Evolutionary conservation across 257 asterid species (phyloP).

Genomic region (Solanum ahanhuiri): DNA sequence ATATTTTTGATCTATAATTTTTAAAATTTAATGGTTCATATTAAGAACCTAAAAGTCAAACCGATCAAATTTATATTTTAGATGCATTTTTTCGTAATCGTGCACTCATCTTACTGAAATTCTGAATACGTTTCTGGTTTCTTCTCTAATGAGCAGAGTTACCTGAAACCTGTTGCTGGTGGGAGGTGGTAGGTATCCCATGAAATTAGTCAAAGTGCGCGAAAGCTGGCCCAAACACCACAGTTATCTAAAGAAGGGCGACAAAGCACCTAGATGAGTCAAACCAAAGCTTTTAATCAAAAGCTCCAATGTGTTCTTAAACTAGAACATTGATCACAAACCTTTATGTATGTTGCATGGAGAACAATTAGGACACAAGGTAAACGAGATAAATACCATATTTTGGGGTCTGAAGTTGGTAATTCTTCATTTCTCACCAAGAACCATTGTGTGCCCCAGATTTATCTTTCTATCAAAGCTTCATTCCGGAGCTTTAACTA

Average conservation of each 20-base stretch:
- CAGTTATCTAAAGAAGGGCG: background rate
- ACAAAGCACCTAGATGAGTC: background rate
- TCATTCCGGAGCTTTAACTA: background rate
- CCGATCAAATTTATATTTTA: too few relatives aligned
- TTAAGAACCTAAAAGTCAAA: too few relatives aligned
- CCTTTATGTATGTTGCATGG: background rate
- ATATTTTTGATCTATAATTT: too few relatives aligned
- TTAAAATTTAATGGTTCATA: too few relatives aligned
- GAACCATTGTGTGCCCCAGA: background rate
- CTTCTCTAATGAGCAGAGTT: background rate
- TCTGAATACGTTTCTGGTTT: too few relatives aligned
- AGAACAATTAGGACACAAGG: background rate
- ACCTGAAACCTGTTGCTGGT: background rate
- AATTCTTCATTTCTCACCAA: background rate
- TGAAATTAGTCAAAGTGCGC: background rate
- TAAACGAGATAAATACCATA: too few relatives aligned
- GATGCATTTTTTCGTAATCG: too few relatives aligned
- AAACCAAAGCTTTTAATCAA: background rate
- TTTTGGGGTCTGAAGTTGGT: background rate
- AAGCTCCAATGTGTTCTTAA: background rate
- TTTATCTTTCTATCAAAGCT: background rate
- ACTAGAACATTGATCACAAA: background rate
- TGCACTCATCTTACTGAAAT: too few relatives aligned
- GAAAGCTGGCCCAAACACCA: background rate
- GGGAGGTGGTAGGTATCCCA: background rate